A percentile compares a stretch with the other conserved stretches of the same genome.
phyloP scores from a whole-genome alignment of 768 basidiomycete genomes.

The Pleurotus djamor region DNA sequence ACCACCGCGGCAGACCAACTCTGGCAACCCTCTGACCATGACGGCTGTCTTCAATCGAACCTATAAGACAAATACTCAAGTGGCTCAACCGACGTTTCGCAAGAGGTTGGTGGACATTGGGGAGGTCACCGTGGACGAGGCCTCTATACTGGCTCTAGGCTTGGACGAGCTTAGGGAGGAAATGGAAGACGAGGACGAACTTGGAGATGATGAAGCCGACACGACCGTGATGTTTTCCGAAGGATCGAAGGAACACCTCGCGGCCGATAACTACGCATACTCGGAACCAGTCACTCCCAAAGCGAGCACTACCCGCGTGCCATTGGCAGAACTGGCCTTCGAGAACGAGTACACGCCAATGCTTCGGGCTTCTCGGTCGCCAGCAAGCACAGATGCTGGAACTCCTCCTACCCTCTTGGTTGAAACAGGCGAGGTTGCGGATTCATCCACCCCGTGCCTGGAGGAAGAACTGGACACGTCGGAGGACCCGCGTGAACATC shows the following conservation, averaged over 20 bases:
- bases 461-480: not conserved
- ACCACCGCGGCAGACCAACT: constrained; percentile 14
- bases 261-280: not conserved
- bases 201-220: constrained; percentile 26
- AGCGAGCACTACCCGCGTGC: constrained; percentile 28
- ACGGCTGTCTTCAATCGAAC: constrained; percentile 35
- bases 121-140: constrained; percentile 41
- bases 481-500: too few relatives aligned
- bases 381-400: not conserved
- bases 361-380: constrained; percentile 16
- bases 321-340: constrained; percentile 31
- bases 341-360: constrained; percentile 31
- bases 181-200: constrained; percentile 14
- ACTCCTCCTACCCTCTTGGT: not conserved
- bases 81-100: constrained; percentile 24
- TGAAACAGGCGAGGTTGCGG: not conserved
- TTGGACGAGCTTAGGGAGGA: constrained; percentile 31
- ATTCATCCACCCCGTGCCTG: not conserved
- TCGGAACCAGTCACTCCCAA: constrained; percentile 1
- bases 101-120: constrained; percentile 49
- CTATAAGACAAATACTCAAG: constrained; percentile 19
- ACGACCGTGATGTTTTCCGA: constrained; percentile 3
- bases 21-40: constrained; percentile 18
- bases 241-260: not conserved
- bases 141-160: constrained; percentile 25